phyloP scores from a whole-genome alignment of 1,284 basidiomycete species.

The Neolentinus lepideus region DNA sequence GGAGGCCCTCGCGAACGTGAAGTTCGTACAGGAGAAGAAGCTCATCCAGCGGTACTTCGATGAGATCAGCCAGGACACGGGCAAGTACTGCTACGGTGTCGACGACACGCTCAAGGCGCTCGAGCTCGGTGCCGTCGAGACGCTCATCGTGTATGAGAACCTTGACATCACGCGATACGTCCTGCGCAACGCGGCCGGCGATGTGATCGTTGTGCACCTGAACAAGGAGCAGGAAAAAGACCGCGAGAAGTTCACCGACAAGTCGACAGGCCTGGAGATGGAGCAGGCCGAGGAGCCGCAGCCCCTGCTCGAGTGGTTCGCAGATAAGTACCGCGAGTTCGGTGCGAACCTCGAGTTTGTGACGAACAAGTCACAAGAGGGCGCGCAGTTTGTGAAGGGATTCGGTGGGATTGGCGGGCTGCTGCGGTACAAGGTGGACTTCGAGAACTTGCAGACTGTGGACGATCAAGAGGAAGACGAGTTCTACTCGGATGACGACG shows the following conservation, averaged over 20 bases:
- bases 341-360: slow-evolving; percentile 92
- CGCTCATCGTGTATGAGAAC: slow-evolving; percentile 98
- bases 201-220: slow-evolving; percentile 64
- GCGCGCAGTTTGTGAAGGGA: slow-evolving; percentile 97
- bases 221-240: slow-evolving; percentile 85
- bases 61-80: slow-evolving; percentile 97
- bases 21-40: slow-evolving; percentile 98
- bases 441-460: slow-evolving; percentile 65
- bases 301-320: slow-evolving; percentile 93
- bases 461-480: slow-evolving; percentile 75
- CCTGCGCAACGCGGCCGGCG: slow-evolving; percentile 87
- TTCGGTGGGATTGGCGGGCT: slow-evolving; percentile 98
- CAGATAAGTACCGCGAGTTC: slow-evolving; percentile 97
- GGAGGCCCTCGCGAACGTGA: slow-evolving; percentile 95
- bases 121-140: slow-evolving; percentile 96
- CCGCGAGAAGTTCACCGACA: slow-evolving; percentile 91
- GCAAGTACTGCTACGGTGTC: slow-evolving; percentile 97
- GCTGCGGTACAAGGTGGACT: slow-evolving; percentile 93
- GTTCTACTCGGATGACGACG: slow-evolving; percentile 77
- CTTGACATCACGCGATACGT: slow-evolving; percentile 82
- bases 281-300: slow-evolving; percentile 79
- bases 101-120: slow-evolving; percentile 96
- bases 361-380: slow-evolving; percentile 91
- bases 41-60: slow-evolving; percentile 98
- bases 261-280: slow-evolving; percentile 94